Evolutionary conservation across 169 alveolate genomes (phyloP).

Genomic region (Eimeria tenella): DNA sequence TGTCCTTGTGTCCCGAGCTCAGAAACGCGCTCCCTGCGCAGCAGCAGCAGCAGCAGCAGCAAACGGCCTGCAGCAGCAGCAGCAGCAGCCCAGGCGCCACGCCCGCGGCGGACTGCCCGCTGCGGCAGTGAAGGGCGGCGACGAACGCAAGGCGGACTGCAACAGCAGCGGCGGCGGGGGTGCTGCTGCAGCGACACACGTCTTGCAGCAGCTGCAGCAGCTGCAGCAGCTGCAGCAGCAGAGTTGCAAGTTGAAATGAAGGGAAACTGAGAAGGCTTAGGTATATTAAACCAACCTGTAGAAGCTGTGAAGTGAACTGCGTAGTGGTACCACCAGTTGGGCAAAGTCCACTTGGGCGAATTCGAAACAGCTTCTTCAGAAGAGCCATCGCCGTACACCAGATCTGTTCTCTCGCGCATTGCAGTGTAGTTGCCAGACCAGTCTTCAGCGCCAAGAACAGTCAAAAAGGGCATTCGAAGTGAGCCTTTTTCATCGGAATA

Average conservation of each 20-base stretch:
- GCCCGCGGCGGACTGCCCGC: too few relatives aligned
- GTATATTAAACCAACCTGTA: constrained; percentile 78
- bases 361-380: constrained; percentile 45
- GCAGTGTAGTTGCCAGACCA: constrained; percentile 91
- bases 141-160: too few relatives aligned
- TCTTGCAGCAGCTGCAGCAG: not conserved
- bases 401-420: constrained; percentile 86
- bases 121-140: too few relatives aligned
- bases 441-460: constrained; percentile 92
- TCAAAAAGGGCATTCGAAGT: constrained; percentile 90
- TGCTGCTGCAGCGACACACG: not conserved
- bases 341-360: constrained; percentile 92
- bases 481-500: constrained; percentile 88
- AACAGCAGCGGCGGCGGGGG: constrained; percentile 33
- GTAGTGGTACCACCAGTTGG: constrained; percentile 95
- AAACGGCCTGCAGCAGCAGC: not conserved
- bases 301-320: constrained; percentile 88
- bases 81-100: too few relatives aligned
- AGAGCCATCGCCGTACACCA: constrained; percentile 83
- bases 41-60: constrained; percentile 24
- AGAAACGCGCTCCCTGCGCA: constrained; percentile 78
- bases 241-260: not conserved
- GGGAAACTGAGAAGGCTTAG: too few relatives aligned
- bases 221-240: too few relatives aligned
- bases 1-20: constrained; percentile 84